These are phyloP conservation scores for Tieghemiomyces parasiticus DNA, from an alignment of 192 early-diverging fungal species.

Conservation along the genomic window DNA sequence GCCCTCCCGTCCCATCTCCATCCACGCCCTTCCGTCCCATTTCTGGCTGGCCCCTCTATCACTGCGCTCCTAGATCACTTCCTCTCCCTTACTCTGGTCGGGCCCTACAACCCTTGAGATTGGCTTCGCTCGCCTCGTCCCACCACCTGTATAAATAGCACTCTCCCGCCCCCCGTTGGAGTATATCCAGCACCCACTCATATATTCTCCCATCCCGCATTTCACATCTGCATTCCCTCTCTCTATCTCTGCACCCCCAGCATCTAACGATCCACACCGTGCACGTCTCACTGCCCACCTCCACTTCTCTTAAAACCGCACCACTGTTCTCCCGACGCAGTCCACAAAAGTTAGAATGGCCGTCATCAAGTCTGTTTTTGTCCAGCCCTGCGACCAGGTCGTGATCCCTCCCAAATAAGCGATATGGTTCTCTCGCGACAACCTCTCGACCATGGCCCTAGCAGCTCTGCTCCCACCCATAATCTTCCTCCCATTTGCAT, in stretches of 20 bases:
- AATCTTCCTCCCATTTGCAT: background rate
- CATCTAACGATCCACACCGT: background rate
- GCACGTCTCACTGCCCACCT: background rate
- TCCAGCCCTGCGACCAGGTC: conserved; percentile 3
- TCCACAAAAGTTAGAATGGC: background rate
- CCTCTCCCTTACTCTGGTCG: too few species aligned
- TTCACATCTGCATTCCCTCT: background rate
- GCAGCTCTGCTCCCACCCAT: background rate
- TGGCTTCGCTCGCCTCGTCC: too few species aligned
- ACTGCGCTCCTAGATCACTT: too few species aligned
- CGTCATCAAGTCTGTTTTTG: background rate
- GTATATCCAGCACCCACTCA: too few species aligned
- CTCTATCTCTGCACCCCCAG: background rate
- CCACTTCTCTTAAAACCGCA: background rate
- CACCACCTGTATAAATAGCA: too few species aligned
- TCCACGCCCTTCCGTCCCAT: too few species aligned
- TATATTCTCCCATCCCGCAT: background rate
- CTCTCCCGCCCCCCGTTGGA: too few species aligned
- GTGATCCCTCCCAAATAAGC: conserved; percentile 10
- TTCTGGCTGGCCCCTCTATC: too few species aligned
- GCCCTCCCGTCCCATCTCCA: too few species aligned
- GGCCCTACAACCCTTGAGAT: too few species aligned
- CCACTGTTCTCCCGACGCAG: background rate
- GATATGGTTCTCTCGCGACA: background rate
- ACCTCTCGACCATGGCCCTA: background rate